Conservation (phyloP, 257 asterid genomes). For the Jacaranda mimosifolia region DNA sequence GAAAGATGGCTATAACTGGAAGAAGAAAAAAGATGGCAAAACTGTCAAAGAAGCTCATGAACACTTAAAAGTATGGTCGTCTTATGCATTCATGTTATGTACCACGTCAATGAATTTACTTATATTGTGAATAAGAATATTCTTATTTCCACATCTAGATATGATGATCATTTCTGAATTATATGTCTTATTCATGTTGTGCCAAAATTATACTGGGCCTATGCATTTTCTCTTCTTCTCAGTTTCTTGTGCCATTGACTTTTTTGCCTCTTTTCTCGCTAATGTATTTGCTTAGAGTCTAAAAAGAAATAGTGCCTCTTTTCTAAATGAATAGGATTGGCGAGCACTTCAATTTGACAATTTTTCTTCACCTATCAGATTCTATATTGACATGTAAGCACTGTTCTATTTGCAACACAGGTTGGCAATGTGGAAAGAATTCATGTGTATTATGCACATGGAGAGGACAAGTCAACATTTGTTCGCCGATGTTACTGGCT, state of each 20-base stretch:
- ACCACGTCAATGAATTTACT: not conserved
- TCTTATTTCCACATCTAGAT: not conserved
- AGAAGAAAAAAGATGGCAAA: constrained; percentile 82
- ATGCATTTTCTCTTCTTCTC: not conserved
- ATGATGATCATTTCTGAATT: not conserved
- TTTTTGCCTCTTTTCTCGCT: not conserved
- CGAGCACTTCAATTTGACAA: too few species aligned
- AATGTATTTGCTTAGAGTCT: not conserved
- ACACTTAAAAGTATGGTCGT: constrained; percentile 69
- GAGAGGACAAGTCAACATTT: constrained; percentile 72
- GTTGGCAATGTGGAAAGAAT: constrained; percentile 80
- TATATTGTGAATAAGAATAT: not conserved
- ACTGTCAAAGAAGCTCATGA: constrained; percentile 89
- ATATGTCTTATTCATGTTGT: not conserved
- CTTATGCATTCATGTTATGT: not conserved
- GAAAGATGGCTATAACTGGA: constrained; percentile 83
- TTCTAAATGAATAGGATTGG: too few species aligned
- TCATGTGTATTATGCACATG: constrained; percentile 88
- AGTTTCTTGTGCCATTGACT: not conserved
- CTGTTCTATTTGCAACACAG: constrained; percentile 40
- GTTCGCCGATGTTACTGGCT: constrained; percentile 90
- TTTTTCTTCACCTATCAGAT: not conserved
- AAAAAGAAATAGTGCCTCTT: too few species aligned
- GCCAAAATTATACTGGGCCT: not conserved
- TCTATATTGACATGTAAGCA: constrained; percentile 5